Conservation (phyloP, 805 yeast genomes). For the Komagataella pseudopastoris region DNA sequence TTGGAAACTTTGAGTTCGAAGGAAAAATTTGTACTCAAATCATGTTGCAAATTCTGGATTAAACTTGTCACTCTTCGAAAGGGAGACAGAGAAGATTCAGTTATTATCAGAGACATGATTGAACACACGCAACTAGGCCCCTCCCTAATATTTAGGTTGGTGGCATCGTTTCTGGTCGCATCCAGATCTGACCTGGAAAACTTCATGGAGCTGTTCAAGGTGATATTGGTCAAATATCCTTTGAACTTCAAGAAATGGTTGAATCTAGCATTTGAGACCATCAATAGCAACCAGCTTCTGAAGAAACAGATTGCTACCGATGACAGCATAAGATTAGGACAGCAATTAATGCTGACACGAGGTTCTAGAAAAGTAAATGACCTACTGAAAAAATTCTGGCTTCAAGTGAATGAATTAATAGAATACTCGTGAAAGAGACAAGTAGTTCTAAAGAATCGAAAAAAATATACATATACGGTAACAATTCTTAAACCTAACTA, state of each 20-base stretch:
- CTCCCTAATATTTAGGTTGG: conserved; percentile 18
- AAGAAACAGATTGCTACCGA: conserved; percentile 6
- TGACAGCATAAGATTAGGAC: conserved; percentile 25
- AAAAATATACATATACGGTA: background rate
- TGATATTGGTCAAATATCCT: conserved; percentile 22
- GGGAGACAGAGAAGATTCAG: conserved; percentile 28
- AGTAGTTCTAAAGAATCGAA: background rate
- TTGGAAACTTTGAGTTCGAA: conserved; percentile 25
- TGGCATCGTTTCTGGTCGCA: conserved; percentile 33
- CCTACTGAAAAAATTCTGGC: conserved; percentile 52
- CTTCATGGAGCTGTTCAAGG: conserved; percentile 35
- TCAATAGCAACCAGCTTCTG: conserved; percentile 4
- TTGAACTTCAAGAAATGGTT: conserved; percentile 37
- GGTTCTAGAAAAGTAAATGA: conserved; percentile 49
- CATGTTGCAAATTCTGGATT: conserved; percentile 44
- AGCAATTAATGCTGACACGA: conserved; percentile 44
- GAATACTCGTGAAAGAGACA: conserved; percentile 17
- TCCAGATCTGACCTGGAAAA: conserved; percentile 47
- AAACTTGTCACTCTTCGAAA: conserved; percentile 26
- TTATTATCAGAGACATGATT: conserved; percentile 12
- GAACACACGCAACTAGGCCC: conserved; percentile 16
- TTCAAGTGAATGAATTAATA: conserved; percentile 40
- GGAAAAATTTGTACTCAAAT: conserved; percentile 44
- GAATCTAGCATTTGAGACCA: conserved; percentile 11
- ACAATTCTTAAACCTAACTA: conserved; percentile 9